A percentile compares a stretch with the other conserved stretches of the same genome.
Evolutionary conservation across 345 rosid genomes (phyloP).

Genomic region (Rhodamnia rubescens): DNA sequence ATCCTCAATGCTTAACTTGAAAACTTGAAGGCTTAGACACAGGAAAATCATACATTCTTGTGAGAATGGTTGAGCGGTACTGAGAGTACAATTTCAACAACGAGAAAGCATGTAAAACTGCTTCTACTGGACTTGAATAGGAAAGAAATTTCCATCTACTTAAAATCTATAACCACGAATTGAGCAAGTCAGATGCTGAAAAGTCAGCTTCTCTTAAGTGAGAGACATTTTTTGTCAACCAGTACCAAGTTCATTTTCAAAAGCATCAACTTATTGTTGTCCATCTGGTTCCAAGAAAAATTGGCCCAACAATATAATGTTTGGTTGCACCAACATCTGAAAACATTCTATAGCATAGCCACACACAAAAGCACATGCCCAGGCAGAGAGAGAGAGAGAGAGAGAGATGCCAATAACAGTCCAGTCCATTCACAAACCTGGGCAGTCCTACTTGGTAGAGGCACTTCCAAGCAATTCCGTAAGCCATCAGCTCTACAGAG

Average conservation of each 20-base stretch:
- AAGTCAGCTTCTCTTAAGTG: neutral
- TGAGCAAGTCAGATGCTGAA: neutral
- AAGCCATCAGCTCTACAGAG: constrained; percentile 64
- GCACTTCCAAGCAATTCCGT: constrained; percentile 62
- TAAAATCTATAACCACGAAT: neutral
- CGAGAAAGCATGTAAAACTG: neutral
- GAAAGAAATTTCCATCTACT: neutral
- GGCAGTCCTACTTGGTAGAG: constrained; percentile 81
- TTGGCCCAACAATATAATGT: neutral
- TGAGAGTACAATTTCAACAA: neutral
- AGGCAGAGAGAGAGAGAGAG: neutral
- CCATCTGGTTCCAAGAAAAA: neutral
- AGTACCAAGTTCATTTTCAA: neutral
- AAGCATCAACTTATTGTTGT: neutral
- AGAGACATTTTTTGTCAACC: neutral
- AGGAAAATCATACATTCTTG: neutral
- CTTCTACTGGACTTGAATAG: neutral
- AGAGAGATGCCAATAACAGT: neutral
- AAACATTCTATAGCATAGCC: neutral
- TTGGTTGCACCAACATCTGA: neutral
- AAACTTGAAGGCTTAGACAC: neutral
- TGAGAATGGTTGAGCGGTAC: neutral
- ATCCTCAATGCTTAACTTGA: neutral
- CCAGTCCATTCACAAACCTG: constrained; percentile 45
- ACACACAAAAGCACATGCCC: neutral